Conservation (phyloP, 2,329 filamentous ascomycete species). For the Paecilomyces sp. region DNA sequence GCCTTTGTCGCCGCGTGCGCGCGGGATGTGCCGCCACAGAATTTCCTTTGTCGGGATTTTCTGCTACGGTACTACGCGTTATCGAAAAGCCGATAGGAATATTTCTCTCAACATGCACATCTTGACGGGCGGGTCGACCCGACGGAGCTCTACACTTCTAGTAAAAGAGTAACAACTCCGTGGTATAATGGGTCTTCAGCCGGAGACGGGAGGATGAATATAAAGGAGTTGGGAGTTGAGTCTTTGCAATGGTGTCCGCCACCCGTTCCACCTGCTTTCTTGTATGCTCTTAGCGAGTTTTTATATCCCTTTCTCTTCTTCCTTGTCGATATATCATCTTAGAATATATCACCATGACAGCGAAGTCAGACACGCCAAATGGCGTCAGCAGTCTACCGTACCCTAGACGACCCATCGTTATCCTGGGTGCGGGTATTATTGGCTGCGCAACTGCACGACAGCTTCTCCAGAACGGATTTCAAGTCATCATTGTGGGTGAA, state of each 20-base stretch:
- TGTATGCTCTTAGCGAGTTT: background rate
- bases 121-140: background rate
- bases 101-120: background rate
- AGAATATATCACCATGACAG: background rate
- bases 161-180: background rate
- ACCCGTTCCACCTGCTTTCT: constrained; percentile 7
- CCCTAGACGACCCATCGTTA: constrained; percentile 26
- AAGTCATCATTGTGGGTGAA: constrained; percentile 28
- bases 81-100: background rate
- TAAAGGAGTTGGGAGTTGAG: background rate
- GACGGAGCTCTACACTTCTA: background rate
- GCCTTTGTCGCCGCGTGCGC: background rate
- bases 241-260: background rate
- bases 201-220: background rate
- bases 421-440: constrained; percentile 33
- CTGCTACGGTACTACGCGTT: background rate
- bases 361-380: background rate
- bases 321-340: background rate
- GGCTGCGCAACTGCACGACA: constrained; percentile 31
- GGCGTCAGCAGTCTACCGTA: constrained; percentile 20
- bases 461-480: constrained; percentile 27
- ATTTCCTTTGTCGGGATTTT: background rate
- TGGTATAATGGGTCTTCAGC: background rate
- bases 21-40: background rate
- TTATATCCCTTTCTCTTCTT: background rate